A percentile compares a stretch with the other conserved stretches of the same genome.
Conservation (phyloP, 2,329 filamentous ascomycete species). For the Cladobotryum mycophilum region DNA sequence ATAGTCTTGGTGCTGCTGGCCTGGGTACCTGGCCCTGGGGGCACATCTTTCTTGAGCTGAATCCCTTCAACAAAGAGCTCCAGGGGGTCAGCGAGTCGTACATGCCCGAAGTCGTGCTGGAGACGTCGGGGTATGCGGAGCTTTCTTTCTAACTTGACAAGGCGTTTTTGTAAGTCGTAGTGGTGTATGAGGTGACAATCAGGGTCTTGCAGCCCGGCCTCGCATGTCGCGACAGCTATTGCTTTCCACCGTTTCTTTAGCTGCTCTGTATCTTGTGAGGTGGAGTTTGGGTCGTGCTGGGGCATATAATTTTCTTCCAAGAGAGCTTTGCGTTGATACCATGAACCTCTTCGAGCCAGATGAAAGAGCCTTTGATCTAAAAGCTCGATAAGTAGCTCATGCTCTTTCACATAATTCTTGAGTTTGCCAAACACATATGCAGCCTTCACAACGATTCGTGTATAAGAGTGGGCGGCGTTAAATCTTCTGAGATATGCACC, state of each 20-base stretch:
- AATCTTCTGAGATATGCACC: conserved; percentile 85
- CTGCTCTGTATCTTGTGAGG: conserved; percentile 32
- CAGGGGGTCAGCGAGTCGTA: conserved; percentile 66
- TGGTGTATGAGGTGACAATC: conserved; percentile 90
- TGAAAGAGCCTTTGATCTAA: conserved; percentile 81
- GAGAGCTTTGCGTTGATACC: conserved; percentile 93
- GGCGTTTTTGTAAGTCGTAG: conserved; percentile 87
- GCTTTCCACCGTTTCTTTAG: conserved; percentile 81
- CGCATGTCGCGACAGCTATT: conserved; percentile 72
- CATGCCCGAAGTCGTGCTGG: conserved; percentile 90
- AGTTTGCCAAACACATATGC: conserved; percentile 71
- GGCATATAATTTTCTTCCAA: conserved; percentile 95
- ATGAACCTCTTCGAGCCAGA: conserved; percentile 72
- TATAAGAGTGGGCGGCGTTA: conserved; percentile 88
- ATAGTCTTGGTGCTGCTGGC: conserved; percentile 63
- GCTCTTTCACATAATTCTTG: conserved; percentile 73
- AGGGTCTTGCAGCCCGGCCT: conserved; percentile 77
- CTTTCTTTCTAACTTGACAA: conserved; percentile 82
- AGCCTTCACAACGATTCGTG: conserved; percentile 85
- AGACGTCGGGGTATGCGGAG: conserved; percentile 76
- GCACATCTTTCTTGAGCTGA: conserved; percentile 60
- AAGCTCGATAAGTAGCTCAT: conserved; percentile 66
- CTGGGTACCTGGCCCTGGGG: conserved; percentile 31
- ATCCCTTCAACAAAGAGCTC: conserved; percentile 73
- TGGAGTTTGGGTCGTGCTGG: conserved; percentile 42